A percentile compares a stretch with the other conserved stretches of the same genome.
phyloP scores from a whole-genome alignment of 768 basidiomycete species.

The Ephemerocybe angulata region DNA sequence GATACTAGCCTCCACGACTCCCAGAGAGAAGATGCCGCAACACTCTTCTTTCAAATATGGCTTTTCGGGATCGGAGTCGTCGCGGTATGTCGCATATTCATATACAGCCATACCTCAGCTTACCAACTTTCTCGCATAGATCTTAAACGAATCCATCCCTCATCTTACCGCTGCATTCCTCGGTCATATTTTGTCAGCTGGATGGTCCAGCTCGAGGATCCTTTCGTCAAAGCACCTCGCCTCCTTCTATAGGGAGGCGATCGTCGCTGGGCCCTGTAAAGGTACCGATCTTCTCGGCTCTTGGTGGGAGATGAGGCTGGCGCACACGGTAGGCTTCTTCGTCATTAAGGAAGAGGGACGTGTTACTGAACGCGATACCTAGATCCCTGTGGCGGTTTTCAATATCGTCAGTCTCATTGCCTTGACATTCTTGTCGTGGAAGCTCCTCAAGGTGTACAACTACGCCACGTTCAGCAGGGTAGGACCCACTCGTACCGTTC shows the following conservation, averaged over 20 bases:
- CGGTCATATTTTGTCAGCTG: conserved; percentile 44
- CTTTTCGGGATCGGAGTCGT: conserved; percentile 40
- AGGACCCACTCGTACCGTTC: conserved; percentile 44
- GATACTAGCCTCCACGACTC: conserved; percentile 31
- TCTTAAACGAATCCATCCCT: conserved; percentile 50
- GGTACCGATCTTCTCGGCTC: conserved; percentile 37
- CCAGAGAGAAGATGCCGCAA: conserved; percentile 46
- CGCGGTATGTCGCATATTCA: conserved; percentile 32
- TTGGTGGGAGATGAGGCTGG: conserved; percentile 38
- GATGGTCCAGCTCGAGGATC: conserved; percentile 46
- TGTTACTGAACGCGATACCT: conserved; percentile 1
- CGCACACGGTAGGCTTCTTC: conserved; percentile 29
- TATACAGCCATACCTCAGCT: not conserved
- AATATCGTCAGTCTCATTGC: conserved; percentile 34
- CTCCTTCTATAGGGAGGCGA: conserved; percentile 28
- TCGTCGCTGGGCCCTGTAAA: conserved; percentile 37
- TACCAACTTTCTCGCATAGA: conserved; percentile 23
- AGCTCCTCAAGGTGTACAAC: conserved; percentile 46
- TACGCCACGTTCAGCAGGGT: conserved; percentile 45
- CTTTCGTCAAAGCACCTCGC: conserved; percentile 28
- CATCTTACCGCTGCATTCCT: conserved; percentile 45
- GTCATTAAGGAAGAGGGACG: too few relatives aligned
- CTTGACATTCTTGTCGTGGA: conserved; percentile 36
- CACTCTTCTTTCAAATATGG: conserved; percentile 46
- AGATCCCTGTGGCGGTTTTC: conserved; percentile 39